Conservation (phyloP, 2,329 filamentous ascomycete species). For the Fusarium veterinarium region DNA sequence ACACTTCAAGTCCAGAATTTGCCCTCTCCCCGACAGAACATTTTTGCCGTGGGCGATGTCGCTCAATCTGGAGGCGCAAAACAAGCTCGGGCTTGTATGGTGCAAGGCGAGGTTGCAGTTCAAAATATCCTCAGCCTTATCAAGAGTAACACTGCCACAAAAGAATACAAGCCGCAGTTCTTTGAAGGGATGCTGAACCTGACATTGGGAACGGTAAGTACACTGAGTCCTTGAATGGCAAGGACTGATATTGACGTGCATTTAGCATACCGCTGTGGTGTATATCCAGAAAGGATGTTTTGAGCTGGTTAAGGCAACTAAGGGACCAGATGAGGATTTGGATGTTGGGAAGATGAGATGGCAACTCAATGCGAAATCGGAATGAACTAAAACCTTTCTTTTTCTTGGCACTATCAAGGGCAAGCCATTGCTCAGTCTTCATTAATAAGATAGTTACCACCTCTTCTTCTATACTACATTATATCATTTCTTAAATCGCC, state of each 20-base stretch:
- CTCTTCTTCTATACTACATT: background rate
- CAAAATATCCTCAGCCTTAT: conserved; percentile 14
- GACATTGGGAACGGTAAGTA: conserved; percentile 19
- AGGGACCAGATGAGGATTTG: background rate
- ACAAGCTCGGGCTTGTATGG: conserved; percentile 19
- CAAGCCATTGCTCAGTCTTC: accelerated
- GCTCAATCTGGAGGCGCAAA: conserved; percentile 25
- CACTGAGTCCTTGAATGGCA: accelerated
- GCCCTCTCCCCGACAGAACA: background rate
- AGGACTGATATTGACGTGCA: accelerated
- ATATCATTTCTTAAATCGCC: accelerated
- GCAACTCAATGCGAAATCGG: background rate
- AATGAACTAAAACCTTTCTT: accelerated
- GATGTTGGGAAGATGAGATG: conserved; percentile 5
- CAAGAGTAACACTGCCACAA: background rate
- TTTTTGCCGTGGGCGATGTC: conserved; percentile 25
- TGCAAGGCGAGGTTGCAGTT: conserved; percentile 14
- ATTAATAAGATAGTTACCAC: background rate
- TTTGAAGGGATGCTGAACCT: conserved; percentile 18
- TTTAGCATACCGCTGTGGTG: background rate
- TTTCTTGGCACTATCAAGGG: accelerated
- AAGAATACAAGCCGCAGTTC: background rate
- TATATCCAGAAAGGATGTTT: conserved; percentile 12
- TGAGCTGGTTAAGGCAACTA: conserved; percentile 3
- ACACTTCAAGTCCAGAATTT: conserved; percentile 17